Base-by-base conservation (phyloP, 495 filamentous ascomycete species). In the Chaetomium cochliodes region DNA sequence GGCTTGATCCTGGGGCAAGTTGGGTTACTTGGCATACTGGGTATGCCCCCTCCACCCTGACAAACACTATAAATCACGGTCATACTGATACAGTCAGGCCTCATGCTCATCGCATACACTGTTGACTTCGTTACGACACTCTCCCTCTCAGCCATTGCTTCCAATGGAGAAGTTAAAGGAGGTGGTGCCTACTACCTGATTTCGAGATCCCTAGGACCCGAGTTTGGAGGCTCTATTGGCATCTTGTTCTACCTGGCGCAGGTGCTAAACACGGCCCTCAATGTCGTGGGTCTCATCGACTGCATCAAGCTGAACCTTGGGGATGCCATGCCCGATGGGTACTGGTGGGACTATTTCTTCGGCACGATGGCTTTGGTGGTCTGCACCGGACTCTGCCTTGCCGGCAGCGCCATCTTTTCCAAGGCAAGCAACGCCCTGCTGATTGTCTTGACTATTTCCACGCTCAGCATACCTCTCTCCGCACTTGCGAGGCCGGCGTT, bases 141-240 rank as follows among this genome's bases (percentile, higher is more conserved):
- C 73, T 93, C 90, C 7, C 82, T 96, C 22, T 93, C 91, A 18
- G 92, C 92, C 23, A 93, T 96, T 72, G 92, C 92, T 33, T 91
- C 90, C 16, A 96, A 96, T 77, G 92, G 92, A 28, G 93, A 91
- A 46, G 92, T 96, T 63, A 86, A 91, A 64, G 92, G 91, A 39
- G 92, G 92, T 16, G 92, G 92, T 50, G 91, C 92, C 30, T 96
- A 96, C 72, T 96, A 93, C 66, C 76, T 96, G 60, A 96, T 96
- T 57, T 96, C 92, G 16, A 85, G 92, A 58, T 92, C 90, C 39
- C 77, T 96, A 22, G 92, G 92, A 5, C 92, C 92, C 15, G 92
- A 96, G 67, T 96, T 96, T 72, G 92, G 92, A 37, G 92, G 92
- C n/a, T 91, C 89, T 5, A 96, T 96, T 57, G 92, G 92, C 3